Conservation (phyloP, 441 rosid genomes). For the Arabidopsis lyrata region DNA sequence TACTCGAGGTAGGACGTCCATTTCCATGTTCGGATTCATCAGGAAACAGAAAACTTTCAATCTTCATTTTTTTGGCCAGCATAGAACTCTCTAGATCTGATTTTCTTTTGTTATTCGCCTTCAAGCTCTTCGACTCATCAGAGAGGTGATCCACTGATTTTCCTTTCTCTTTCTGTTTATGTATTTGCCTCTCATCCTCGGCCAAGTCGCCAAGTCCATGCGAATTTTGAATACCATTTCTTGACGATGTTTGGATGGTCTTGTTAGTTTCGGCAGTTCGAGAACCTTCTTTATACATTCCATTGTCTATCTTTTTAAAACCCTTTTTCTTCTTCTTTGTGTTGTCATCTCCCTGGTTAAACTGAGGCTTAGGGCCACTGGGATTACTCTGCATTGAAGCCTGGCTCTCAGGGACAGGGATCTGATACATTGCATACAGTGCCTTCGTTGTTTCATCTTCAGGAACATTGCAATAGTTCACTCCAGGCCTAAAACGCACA, state of each 20-base stretch:
- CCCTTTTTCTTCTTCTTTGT: constrained; percentile 39
- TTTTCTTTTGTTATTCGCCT: constrained; percentile 66
- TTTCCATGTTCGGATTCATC: constrained; percentile 62
- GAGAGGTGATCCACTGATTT: constrained; percentile 55
- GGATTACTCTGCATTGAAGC: constrained; percentile 51
- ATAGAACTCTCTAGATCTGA: constrained; percentile 55
- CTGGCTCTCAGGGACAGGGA: constrained; percentile 57
- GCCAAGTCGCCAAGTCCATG: constrained; percentile 51
- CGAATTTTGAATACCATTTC: constrained; percentile 52
- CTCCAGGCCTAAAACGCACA: constrained; percentile 75
- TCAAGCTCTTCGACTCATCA: constrained; percentile 59
- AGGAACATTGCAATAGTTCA: constrained; percentile 72
- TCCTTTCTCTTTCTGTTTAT: constrained; percentile 72
- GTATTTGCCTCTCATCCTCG: constrained; percentile 54
- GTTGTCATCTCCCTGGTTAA: constrained; percentile 42
- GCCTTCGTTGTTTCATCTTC: constrained; percentile 88
- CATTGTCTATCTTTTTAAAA: constrained; percentile 36
- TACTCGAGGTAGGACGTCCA: constrained; percentile 57
- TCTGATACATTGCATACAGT: constrained; percentile 55
- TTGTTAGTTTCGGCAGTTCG: constrained; percentile 43
- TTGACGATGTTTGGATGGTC: constrained; percentile 32
- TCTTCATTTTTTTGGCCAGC: constrained; percentile 72
- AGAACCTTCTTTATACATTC: constrained; percentile 38
- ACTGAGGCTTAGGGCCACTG: constrained; percentile 36
- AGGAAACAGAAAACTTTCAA: constrained; percentile 52